Conservation (phyloP, 345 rosid genomes). For the Diplotaxis tenuifolia region DNA sequence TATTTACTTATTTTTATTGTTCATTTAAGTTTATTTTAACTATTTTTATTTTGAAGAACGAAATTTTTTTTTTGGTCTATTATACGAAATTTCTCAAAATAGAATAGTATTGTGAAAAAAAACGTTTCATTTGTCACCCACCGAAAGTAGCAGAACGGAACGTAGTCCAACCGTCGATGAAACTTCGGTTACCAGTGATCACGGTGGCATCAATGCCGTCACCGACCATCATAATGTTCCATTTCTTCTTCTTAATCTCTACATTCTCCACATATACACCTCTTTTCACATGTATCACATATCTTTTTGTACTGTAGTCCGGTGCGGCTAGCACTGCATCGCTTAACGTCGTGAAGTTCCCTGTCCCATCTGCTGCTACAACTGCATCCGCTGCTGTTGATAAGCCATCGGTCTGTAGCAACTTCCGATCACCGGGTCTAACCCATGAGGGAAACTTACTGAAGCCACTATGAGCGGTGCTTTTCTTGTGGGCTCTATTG, state of each 20-base stretch:
- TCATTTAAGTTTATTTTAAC: too few relatives aligned
- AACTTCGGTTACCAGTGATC: slow-evolving; percentile 61
- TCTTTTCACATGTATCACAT: slow-evolving; percentile 55
- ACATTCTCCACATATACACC: slow-evolving; percentile 78
- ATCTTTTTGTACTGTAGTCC: slow-evolving; percentile 46
- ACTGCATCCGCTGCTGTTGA: slow-evolving; percentile 38
- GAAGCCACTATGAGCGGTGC: slow-evolving; percentile 20
- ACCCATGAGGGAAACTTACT: slow-evolving; percentile 63
- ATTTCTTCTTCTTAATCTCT: slow-evolving; percentile 76
- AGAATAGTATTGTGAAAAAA: not conserved
- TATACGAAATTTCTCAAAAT: too few relatives aligned
- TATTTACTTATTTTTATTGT: too few relatives aligned
- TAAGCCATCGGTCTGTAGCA: slow-evolving; percentile 44
- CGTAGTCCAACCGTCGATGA: slow-evolving; percentile 79
- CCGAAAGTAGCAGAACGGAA: slow-evolving; percentile 89
- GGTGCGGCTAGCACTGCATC: slow-evolving; percentile 78
- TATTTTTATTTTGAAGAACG: too few relatives aligned
- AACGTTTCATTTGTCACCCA: slow-evolving; percentile 23
- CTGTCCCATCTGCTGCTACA: slow-evolving; percentile 79
- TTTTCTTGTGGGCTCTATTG: not conserved
- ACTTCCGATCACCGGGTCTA: slow-evolving; percentile 49
- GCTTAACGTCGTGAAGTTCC: slow-evolving; percentile 53
- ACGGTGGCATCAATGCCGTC: slow-evolving; percentile 67
- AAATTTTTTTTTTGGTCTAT: too few relatives aligned
- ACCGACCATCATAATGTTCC: slow-evolving; percentile 77